phyloP scores from a whole-genome alignment of 1,139 yeast species.

The Meyerozyma carpophila region DNA sequence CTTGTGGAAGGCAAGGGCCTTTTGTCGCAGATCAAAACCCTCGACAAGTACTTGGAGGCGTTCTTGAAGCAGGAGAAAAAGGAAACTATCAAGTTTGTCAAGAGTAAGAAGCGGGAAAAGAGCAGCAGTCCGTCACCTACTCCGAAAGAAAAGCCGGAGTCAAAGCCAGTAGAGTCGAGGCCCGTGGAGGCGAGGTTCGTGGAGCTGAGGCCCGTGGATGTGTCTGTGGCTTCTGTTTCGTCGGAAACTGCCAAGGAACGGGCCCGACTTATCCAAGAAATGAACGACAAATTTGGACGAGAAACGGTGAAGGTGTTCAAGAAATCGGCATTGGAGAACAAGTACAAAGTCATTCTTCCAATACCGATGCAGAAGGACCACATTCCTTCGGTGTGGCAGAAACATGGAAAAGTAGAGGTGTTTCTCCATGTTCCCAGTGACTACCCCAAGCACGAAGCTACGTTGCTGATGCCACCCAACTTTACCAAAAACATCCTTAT shows the following conservation, averaged over 20 bases:
- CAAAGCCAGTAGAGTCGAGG: too few species aligned
- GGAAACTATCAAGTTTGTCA: conserved; percentile 45
- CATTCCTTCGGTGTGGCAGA: conserved; percentile 8
- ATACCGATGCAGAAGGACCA: not conserved
- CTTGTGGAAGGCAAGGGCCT: conserved; percentile 46
- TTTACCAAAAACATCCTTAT: conserved; percentile 11
- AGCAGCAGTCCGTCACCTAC: not conserved
- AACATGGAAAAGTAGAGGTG: conserved; percentile 7
- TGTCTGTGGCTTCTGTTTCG: not conserved
- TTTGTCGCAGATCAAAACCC: conserved; percentile 46
- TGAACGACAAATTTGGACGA: conserved; percentile 7
- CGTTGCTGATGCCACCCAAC: conserved; percentile 8
- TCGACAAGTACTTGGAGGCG: conserved; percentile 54
- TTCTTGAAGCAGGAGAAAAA: conserved; percentile 56
- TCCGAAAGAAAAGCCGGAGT: not conserved
- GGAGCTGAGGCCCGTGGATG: too few species aligned
- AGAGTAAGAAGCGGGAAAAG: conserved; percentile 4
- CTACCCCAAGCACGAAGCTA: conserved; percentile 8
- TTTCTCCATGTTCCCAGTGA: conserved; percentile 8
- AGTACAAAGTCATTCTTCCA: conserved; percentile 9
- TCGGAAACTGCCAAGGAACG: conserved; percentile 2
- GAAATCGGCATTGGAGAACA: conserved; percentile 7
- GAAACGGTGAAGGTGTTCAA: conserved; percentile 8
- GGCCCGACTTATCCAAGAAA: conserved; percentile 5
- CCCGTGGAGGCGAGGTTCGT: too few species aligned